These are phyloP conservation scores for Carpinus viminea DNA, from an alignment of 306 rosid genomes.

Conservation along the genomic window DNA sequence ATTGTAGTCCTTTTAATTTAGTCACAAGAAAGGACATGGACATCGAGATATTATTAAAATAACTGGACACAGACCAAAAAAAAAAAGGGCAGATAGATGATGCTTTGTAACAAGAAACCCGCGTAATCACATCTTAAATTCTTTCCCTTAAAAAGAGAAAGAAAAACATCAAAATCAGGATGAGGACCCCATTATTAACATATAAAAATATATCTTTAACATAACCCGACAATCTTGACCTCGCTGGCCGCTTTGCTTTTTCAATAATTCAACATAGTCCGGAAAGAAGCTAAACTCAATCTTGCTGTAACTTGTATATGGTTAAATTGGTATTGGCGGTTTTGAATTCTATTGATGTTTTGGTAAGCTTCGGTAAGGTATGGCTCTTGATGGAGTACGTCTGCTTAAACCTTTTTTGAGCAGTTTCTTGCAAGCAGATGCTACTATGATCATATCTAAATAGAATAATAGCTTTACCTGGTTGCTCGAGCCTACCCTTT, in stretches of 20 bases:
- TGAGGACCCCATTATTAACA: slow-evolving; percentile 39
- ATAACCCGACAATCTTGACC: slow-evolving; percentile 31
- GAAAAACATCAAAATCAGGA: slow-evolving; percentile 18
- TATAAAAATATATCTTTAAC: slow-evolving; percentile 11
- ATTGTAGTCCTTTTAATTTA: not conserved
- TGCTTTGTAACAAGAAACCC: slow-evolving; percentile 27
- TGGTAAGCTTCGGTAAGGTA: no score
- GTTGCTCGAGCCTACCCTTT: no score
- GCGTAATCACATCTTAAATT: slow-evolving; percentile 28
- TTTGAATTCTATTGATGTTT: no score
- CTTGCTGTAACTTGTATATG: not conserved
- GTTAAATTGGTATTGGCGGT: no score
- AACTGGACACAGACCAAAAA: not conserved
- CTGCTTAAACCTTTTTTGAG: no score
- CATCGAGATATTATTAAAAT: slow-evolving; percentile 13
- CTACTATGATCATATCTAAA: no score
- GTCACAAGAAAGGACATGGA: not conserved
- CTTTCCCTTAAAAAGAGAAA: slow-evolving; percentile 17
- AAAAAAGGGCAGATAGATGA: not conserved
- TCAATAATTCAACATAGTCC: slow-evolving; percentile 39
- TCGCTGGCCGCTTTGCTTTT: slow-evolving; percentile 31
- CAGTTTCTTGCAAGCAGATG: no score
- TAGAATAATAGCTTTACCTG: accelerated
- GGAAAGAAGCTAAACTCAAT: not conserved
- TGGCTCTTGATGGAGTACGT: no score